These are phyloP conservation scores for Escovopsis sp. DNA, from an alignment of 2,329 filamentous ascomycete species.

Conservation along the genomic window DNA sequence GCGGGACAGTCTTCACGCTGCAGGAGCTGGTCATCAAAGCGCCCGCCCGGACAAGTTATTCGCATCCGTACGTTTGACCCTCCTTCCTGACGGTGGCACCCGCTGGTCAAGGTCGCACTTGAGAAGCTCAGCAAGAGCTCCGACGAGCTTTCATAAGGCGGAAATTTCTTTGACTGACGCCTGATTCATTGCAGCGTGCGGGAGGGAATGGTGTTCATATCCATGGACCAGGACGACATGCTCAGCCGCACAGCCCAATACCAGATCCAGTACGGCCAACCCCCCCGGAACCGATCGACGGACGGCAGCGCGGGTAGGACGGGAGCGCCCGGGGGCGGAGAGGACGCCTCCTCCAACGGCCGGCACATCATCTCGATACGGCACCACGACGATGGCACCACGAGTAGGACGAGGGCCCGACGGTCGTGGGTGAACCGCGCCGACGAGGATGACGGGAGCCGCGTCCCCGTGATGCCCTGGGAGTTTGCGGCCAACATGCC, in stretches of 20 bases:
- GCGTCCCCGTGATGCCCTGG: slow-evolving; percentile 38
- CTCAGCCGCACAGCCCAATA: slow-evolving; percentile 59
- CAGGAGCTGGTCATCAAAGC: slow-evolving; percentile 81
- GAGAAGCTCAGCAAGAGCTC: too few species aligned
- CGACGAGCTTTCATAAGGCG: too few species aligned
- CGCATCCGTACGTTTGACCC: slow-evolving; percentile 68
- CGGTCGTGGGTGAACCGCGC: slow-evolving; percentile 27
- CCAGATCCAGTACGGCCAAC: slow-evolving; percentile 47
- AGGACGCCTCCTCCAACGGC: slow-evolving; percentile 3
- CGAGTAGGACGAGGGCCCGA: slow-evolving; percentile 27
- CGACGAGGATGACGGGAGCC: slow-evolving; percentile 25
- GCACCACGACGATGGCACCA: slow-evolving; percentile 36
- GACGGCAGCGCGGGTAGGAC: slow-evolving; percentile 7
- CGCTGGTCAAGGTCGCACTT: too few species aligned
- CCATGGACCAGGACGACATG: slow-evolving; percentile 69
- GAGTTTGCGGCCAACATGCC: slow-evolving; percentile 35
- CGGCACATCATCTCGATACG: slow-evolving; percentile 33
- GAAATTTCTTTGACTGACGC: slow-evolving; percentile 12
- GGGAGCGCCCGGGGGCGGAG: too few species aligned
- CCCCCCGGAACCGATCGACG: slow-evolving; percentile 7
- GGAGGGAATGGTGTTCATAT: slow-evolving; percentile 82
- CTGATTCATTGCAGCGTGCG: slow-evolving; percentile 44
- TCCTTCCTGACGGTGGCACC: too few species aligned
- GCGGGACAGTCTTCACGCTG: slow-evolving; percentile 64
- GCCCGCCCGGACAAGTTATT: slow-evolving; percentile 58